Conservation (phyloP, 2,329 filamentous ascomycete species). For the Akanthomyces lecanii region DNA sequence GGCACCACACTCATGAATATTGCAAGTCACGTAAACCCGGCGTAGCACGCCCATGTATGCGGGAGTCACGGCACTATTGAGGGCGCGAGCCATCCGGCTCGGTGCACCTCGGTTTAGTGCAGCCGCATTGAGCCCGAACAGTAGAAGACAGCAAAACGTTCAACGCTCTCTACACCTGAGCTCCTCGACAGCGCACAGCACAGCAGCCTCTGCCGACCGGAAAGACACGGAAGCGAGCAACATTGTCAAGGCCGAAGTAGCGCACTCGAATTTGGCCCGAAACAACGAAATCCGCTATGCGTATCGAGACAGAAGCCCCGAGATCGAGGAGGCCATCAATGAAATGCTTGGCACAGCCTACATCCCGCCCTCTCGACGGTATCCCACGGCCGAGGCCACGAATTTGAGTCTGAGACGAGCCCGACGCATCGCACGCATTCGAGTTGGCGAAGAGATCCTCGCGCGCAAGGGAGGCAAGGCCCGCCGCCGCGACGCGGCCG, state of each 20-base stretch:
- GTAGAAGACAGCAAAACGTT: not conserved
- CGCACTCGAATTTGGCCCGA: conserved; percentile 11
- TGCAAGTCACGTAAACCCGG: not conserved
- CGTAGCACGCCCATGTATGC: conserved; percentile 16
- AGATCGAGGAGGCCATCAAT: conserved; percentile 8
- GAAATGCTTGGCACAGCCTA: not conserved
- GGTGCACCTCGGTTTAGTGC: conserved; percentile 4
- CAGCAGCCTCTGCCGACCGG: not conserved
- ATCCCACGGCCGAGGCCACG: conserved; percentile 2
- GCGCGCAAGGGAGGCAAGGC: not conserved
- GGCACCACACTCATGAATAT: conserved; percentile 2
- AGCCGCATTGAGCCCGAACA: not conserved
- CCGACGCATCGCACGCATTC: conserved; percentile 11
- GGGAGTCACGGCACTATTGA: conserved; percentile 11
- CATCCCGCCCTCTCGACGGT: conserved; percentile 6
- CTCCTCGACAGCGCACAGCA: not conserved
- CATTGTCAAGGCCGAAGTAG: not conserved
- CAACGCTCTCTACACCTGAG: not conserved
- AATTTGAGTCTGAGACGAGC: not conserved
- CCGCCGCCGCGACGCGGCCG: conserved; percentile 14
- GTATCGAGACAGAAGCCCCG: conserved; percentile 9
- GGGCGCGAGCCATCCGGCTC: conserved; percentile 5
- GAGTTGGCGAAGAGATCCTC: conserved; percentile 7
- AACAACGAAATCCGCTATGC: not conserved
- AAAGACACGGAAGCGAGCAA: not conserved